Evolutionary conservation across 805 yeast species (phyloP), one percentile per base, ranked within the genome.

Genomic region (Peterozyma toletana): DNA sequence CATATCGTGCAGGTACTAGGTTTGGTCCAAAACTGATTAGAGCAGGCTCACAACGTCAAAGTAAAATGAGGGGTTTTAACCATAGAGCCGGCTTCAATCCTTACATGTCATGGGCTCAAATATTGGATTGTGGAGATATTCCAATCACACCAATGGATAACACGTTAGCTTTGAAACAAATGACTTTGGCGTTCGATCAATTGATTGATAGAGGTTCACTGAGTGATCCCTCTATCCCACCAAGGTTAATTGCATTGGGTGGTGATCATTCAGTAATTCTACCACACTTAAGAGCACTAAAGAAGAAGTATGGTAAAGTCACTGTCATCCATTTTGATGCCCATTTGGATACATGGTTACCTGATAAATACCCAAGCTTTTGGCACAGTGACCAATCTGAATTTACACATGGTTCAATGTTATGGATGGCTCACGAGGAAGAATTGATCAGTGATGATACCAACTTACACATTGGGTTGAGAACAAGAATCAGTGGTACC

Each of bases 251-350:
- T 15, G 80, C 86, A 0, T 66, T 86, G 27, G 95, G 95, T 10
- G 95, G 95, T 37, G 95, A 86, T 57, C 95, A 86, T 60, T 79
- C 89, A 2, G 75, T 86, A 30, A 70, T 83, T 36, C 67, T 86
- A 42, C 89, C 91, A 2, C 86, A 83, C 49, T 61, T 85, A 47
- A 69, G 95, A 51, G 82, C 86, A 0, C 67, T 83, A 44, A 58
- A 75, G 47, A 65, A 75, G 42, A 54, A 73, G 16, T 76, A 86
- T 54, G 93, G 91, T 1, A 78, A 78, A 15, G 62, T 86, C 40
- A 78, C 86, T 17, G 79, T 86, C 33, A 75, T 86, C 44, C 95
- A 86, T 61, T 84, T 86, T 52, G 95, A 86, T 57, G 91, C 93
- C 11, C 95, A 86, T 63, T 70, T 86, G 51, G 95, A 86, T 59